A percentile compares a stretch with the other conserved stretches of the same genome.
phyloP scores from a whole-genome alignment of 768 basidiomycete genomes.

The Boletellus sp. region DNA sequence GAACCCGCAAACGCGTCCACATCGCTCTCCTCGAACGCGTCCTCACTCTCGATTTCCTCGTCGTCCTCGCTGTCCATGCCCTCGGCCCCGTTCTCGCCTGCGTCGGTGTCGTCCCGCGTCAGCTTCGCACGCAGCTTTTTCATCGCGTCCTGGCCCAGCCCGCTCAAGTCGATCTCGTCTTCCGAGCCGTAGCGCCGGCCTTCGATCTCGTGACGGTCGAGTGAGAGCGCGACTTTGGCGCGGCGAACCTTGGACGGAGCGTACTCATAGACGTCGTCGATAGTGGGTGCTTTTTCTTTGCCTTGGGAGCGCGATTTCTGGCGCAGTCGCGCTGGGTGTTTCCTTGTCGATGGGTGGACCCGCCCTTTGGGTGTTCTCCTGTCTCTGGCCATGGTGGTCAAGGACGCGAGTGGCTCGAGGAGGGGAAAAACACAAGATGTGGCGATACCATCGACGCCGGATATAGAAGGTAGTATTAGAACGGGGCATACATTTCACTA shows the following conservation, averaged over 20 bases:
- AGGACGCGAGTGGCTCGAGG: background rate
- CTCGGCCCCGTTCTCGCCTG: conserved; percentile 26
- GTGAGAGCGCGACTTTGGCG: conserved; percentile 47
- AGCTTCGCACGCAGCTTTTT: conserved; percentile 43
- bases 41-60: conserved; percentile 83
- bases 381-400: conserved; percentile 15
- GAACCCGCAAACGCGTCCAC: conserved; percentile 75
- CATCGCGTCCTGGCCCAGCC: conserved; percentile 26
- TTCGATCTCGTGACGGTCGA: conserved; percentile 54
- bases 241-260: conserved; percentile 47
- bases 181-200: conserved; percentile 32
- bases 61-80: conserved; percentile 66
- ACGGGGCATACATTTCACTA: background rate
- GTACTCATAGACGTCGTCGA: conserved; percentile 65
- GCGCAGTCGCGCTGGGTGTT: conserved; percentile 48
- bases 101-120: conserved; percentile 50
- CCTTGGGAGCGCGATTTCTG: conserved; percentile 31
- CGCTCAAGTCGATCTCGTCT: conserved; percentile 38
- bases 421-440: conserved; percentile 9
- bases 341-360: conserved; percentile 16
- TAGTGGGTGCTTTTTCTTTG: conserved; percentile 24
- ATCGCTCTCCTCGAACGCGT: conserved; percentile 78
- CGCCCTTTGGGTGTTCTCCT: conserved; percentile 14
- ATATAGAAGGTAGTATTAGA: conserved; percentile 25
- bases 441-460: conserved; percentile 7